Evolutionary conservation across 2,329 filamentous ascomycete species (phyloP), one percentile per base, ranked within the genome.

Genomic region (Colletotrichum navitas): DNA sequence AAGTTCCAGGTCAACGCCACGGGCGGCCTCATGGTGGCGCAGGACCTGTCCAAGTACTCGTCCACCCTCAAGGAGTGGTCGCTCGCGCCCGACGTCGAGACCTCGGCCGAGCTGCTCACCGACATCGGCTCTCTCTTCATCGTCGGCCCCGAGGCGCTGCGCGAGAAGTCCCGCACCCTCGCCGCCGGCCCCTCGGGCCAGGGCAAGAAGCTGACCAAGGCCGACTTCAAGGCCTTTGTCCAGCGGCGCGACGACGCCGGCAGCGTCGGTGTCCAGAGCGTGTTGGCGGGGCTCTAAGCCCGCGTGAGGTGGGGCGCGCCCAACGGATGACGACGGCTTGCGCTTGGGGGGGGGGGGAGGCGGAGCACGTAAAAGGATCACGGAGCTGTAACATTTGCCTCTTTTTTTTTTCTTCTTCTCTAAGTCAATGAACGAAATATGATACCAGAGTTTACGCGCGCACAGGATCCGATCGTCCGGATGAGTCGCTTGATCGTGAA

Each of bases 111-210:
- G 83, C 89, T 97, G 56, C 83, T 99, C 72, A 92, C 94, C 34
- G 96, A 99, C 85, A 94, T 99, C 70, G 95, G 95, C 14, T 98
- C 95, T 78, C 83, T 99, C 64, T 99, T 99, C 80, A 97, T 99
- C 74, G 94, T 99, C 77, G 94, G 94, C 2, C 90, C 92, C 14
- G 93, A 95, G 80, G 93, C 93, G 45, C 83, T 95, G 72, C 85
- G 90, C 61, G 93, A 95, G 81, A 88, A 92, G 76, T 88, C 91
- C 64, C 85, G 92, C 68, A 90, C 88, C 71, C 81, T 92, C 71
- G 85, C 79, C 73, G 80, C 80, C 68, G 85, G 77, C 63, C 81
- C 75, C 69, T 80, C 77, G 62, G 82, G 80, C 45, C 83, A 78
- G 41, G 85, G 85, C 32, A 89, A 86, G 78, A 90, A 87, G 80